Evolutionary conservation across 2,329 filamentous ascomycete species (phyloP).

Genomic region (Alternaria atra): DNA sequence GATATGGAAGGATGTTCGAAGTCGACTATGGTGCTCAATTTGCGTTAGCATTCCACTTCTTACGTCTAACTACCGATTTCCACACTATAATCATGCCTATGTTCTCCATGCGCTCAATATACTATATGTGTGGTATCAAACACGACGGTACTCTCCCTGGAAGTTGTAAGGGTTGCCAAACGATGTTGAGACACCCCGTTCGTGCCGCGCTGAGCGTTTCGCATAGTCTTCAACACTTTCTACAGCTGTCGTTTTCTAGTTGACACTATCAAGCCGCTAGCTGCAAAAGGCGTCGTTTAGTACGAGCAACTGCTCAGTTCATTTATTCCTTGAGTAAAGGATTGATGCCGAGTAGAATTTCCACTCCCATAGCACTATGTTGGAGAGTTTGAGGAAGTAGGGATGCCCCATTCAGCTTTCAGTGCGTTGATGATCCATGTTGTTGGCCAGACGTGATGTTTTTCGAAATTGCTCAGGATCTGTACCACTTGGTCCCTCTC

Average conservation of each 20-base stretch:
- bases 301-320: neutral
- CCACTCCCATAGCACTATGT: neutral
- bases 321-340: neutral
- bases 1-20: too few species aligned
- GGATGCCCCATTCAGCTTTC: conserved; percentile 34
- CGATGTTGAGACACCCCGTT: neutral
- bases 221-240: neutral
- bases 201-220: neutral
- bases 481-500: conserved; percentile 34
- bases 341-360: neutral
- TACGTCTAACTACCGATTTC: too few species aligned
- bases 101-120: too few species aligned
- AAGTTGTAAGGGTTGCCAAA: neutral
- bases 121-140: neutral
- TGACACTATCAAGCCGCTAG: neutral
- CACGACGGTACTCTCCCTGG: neutral
- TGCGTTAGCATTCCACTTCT: too few species aligned
- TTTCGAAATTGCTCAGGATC: conserved; percentile 34
- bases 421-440: conserved; percentile 43
- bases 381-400: neutral
- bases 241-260: neutral
- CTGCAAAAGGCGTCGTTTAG: neutral
- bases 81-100: too few species aligned
- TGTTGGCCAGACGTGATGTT: conserved; percentile 38
- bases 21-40: too few species aligned